phyloP scores from a whole-genome alignment of 805 yeast genomes.

The Hanseniaspora pseudoguilliermondii region DNA sequence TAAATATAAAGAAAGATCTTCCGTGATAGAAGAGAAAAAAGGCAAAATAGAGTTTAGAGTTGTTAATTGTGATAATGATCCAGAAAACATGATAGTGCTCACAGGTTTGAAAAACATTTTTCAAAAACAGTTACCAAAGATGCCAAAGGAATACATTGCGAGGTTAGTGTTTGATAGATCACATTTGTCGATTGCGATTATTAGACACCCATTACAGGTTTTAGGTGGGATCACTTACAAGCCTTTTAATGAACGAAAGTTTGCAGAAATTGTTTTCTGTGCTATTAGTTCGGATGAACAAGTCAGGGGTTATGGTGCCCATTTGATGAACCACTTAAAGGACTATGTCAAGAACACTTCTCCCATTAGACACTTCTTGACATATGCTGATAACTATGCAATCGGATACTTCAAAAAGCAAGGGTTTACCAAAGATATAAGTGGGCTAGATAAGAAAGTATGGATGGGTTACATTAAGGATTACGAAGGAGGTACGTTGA shows the following conservation, averaged over 20 bases:
- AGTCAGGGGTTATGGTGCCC: constrained; percentile 97
- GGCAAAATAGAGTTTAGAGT: constrained; percentile 91
- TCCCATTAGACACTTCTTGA: constrained; percentile 70
- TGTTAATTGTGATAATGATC: constrained; percentile 84
- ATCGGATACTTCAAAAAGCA: constrained; percentile 97
- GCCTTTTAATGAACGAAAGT: constrained; percentile 79
- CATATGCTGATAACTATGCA: constrained; percentile 97
- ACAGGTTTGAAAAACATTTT: constrained; percentile 93
- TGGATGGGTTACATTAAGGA: constrained; percentile 99
- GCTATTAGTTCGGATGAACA: constrained; percentile 96
- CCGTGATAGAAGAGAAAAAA: constrained; percentile 85
- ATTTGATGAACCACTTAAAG: constrained; percentile 91
- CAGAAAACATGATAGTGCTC: constrained; percentile 76
- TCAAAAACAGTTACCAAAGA: constrained; percentile 93
- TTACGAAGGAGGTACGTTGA: constrained; percentile 95
- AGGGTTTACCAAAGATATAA: constrained; percentile 91
- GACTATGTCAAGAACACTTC: constrained; percentile 88
- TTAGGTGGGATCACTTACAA: constrained; percentile 96
- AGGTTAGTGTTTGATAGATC: constrained; percentile 87
- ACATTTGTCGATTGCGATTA: constrained; percentile 92
- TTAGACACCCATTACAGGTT: constrained; percentile 82
- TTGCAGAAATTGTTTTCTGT: constrained; percentile 97
- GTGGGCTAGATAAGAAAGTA: constrained; percentile 56
- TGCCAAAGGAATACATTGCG: constrained; percentile 96
- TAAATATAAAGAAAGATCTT: constrained; percentile 81